These are phyloP conservation scores for Thuja plicata DNA, from an alignment of 83 land plant genomes.

Conservation along the genomic window DNA sequence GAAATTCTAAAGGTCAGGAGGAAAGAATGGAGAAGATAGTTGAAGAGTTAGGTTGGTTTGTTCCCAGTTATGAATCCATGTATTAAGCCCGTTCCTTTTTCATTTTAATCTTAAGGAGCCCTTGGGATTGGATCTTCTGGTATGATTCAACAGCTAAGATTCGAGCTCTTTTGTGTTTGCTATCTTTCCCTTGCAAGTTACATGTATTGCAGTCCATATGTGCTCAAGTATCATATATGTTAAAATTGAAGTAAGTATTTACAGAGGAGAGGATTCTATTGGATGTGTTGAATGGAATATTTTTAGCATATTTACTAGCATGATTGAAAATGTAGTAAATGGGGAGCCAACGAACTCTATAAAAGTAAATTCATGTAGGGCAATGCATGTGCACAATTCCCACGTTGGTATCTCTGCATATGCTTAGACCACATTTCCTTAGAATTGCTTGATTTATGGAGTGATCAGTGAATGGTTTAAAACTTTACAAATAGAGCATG, in stretches of 20 bases:
- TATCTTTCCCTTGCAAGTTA: not conserved
- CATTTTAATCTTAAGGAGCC: slow-evolving; percentile 1
- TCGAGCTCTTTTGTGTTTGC: not conserved
- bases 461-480: not conserved
- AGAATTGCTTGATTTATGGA: not conserved
- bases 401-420: not conserved
- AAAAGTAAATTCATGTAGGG: not conserved
- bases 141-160: not conserved
- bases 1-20: slow-evolving; percentile 78
- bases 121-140: not conserved
- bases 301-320: not conserved
- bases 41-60: slow-evolving; percentile 73
- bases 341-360: not conserved
- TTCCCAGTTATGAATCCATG: slow-evolving; percentile 64
- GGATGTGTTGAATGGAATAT: not conserved
- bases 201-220: not conserved
- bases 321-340: not conserved
- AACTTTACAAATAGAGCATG: not conserved
- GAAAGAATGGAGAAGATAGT: slow-evolving; percentile 64
- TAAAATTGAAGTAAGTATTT: not conserved
- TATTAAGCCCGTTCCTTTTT: slow-evolving; percentile 21
- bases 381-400: not conserved
- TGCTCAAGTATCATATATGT: not conserved
- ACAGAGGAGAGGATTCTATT: not conserved
- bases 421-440: not conserved